Conservation (phyloP, 805 yeast species). For the Myxozyma kluyveri region DNA sequence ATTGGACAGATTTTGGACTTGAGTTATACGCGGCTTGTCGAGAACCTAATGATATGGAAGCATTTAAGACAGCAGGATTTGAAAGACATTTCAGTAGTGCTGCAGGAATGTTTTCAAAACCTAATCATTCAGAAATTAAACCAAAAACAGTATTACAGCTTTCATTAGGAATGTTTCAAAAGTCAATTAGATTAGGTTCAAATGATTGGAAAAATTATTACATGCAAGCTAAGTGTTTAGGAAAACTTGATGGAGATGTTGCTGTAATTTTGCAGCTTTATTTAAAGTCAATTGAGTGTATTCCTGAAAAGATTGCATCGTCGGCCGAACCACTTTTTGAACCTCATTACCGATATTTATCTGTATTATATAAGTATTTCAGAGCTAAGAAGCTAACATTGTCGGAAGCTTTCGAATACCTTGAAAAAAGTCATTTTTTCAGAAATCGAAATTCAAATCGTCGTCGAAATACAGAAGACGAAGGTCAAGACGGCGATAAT, state of each 20-base stretch:
- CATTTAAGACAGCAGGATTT: slow-evolving; percentile 53
- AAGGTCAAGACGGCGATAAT: neutral
- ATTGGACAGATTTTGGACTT: slow-evolving; percentile 46
- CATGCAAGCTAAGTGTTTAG: slow-evolving; percentile 56
- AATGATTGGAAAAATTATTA: slow-evolving; percentile 63
- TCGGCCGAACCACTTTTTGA: slow-evolving; percentile 60
- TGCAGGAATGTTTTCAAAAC: slow-evolving; percentile 31
- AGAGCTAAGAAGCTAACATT: slow-evolving; percentile 40
- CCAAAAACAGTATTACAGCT: slow-evolving; percentile 37
- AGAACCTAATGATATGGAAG: slow-evolving; percentile 44
- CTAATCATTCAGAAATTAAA: slow-evolving; percentile 9
- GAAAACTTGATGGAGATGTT: slow-evolving; percentile 46
- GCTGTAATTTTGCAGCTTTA: slow-evolving; percentile 44
- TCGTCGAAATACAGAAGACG: neutral
- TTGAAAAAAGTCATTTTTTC: slow-evolving; percentile 43
- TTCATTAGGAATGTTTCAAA: slow-evolving; percentile 45
- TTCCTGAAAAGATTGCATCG: slow-evolving; percentile 21
- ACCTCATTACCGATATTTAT: slow-evolving; percentile 68
- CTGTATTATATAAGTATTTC: slow-evolving; percentile 57
- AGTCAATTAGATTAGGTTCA: slow-evolving; percentile 47
- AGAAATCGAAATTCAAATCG: neutral
- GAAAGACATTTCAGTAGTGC: slow-evolving; percentile 38
- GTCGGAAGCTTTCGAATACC: slow-evolving; percentile 41
- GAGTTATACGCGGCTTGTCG: slow-evolving; percentile 47
- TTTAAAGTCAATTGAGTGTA: slow-evolving; percentile 33